Evolutionary conservation across 768 basidiomycete species (phyloP).

Genomic region (Tricholoma sp.): DNA sequence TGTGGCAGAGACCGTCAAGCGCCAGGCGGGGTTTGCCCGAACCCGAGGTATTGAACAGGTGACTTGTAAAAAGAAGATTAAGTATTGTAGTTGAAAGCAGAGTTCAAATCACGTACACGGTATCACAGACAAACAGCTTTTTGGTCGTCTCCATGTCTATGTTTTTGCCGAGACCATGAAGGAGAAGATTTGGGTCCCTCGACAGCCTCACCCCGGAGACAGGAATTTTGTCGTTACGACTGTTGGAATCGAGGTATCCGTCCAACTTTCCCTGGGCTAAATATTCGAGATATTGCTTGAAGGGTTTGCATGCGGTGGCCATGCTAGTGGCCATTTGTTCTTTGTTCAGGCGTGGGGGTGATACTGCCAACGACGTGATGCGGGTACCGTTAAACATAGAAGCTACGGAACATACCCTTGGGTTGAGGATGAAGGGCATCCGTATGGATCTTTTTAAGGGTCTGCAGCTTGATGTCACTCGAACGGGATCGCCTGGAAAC

Average conservation of each 20-base stretch:
- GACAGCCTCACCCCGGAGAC: background rate
- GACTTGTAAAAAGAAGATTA: background rate
- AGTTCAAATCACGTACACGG: conserved; percentile 8
- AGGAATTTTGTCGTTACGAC: conserved; percentile 1
- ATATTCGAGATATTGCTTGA: background rate
- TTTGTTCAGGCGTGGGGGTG: conserved; percentile 3
- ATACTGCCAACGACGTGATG: background rate
- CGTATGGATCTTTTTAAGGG: background rate
- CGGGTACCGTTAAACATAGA: background rate
- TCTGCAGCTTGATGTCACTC: background rate
- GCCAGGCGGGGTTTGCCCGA: conserved; percentile 7
- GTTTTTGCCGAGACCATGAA: conserved; percentile 10
- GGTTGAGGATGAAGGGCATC: background rate
- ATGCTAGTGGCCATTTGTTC: conserved; percentile 5
- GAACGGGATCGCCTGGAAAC: background rate
- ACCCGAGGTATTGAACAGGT: background rate
- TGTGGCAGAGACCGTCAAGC: conserved; percentile 5
- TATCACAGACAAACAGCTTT: conserved; percentile 7
- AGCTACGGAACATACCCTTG: background rate
- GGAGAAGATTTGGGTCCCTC: conserved; percentile 9
- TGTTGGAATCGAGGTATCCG: conserved; percentile 3
- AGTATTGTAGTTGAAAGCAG: background rate
- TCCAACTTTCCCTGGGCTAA: conserved; percentile 2
- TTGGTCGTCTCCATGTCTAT: conserved; percentile 2
- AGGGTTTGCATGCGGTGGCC: conserved; percentile 7